Evolutionary conservation across 306 rosid genomes (phyloP).

Genomic region (Vigna angularis): DNA sequence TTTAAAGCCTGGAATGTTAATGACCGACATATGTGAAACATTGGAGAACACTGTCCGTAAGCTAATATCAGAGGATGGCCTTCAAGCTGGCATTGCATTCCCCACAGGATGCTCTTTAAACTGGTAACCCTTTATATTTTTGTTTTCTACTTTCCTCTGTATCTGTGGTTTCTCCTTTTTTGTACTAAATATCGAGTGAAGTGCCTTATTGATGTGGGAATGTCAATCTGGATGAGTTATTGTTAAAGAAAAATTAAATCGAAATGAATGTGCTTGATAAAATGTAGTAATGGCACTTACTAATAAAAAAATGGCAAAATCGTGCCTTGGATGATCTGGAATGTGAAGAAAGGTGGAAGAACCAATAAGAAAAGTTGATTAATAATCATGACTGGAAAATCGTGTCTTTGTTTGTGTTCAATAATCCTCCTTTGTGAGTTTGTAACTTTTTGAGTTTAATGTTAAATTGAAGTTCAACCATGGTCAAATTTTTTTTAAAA

Average conservation of each 20-base stretch:
- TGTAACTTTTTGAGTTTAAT: too few species aligned
- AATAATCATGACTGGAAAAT: background rate
- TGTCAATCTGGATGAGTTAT: background rate
- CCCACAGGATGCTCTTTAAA: conserved; percentile 98
- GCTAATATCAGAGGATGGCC: conserved; percentile 89
- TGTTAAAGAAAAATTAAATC: background rate
- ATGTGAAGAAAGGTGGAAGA: conserved; percentile 1
- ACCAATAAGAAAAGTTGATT: background rate
- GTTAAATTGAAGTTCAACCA: too few species aligned
- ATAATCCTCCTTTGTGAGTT: too few species aligned
- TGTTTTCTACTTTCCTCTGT: conserved; percentile 6
- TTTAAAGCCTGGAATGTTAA: conserved; percentile 92
- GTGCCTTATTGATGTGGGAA: background rate
- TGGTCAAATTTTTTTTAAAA: too few species aligned
- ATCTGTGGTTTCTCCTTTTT: too few species aligned
- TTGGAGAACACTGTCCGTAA: conserved; percentile 90
- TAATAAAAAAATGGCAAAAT: background rate
- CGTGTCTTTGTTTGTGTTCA: too few species aligned
- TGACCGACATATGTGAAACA: conserved; percentile 94
- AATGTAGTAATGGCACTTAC: background rate
- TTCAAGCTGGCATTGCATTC: conserved; percentile 99
- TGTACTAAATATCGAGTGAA: background rate
- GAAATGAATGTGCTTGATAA: conserved; percentile 6
- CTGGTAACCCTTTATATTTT: conserved; percentile 58
- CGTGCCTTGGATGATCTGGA: background rate